These are phyloP conservation scores for Thalassiosira exigua DNA, from an alignment of 352 stramenopile species.

Conservation along the genomic window DNA sequence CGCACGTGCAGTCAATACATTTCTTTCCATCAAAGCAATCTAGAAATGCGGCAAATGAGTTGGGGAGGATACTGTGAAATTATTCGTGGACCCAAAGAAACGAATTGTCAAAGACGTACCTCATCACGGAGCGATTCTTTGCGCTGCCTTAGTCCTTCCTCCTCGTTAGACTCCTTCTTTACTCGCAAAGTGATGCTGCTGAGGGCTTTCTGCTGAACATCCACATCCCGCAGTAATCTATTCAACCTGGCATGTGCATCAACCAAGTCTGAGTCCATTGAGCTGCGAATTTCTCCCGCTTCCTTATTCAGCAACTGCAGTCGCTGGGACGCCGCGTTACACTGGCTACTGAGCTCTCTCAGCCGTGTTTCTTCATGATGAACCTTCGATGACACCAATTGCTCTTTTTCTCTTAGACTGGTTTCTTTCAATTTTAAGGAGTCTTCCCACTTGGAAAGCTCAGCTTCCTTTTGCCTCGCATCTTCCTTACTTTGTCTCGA, in stretches of 20 bases:
- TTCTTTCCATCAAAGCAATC: constrained; percentile 42
- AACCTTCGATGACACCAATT: constrained; percentile 32
- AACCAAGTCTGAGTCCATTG: constrained; percentile 33
- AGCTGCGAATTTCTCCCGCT: constrained; percentile 27
- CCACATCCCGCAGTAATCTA: constrained; percentile 25
- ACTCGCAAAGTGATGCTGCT: constrained; percentile 24
- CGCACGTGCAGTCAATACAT: constrained; percentile 17
- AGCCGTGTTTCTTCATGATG: constrained; percentile 40
- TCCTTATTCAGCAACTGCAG: constrained; percentile 46
- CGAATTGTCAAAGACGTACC: constrained; percentile 34
- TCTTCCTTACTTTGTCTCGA: constrained; percentile 32
- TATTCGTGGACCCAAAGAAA: too few relatives aligned
- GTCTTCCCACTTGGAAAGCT: constrained; percentile 35
- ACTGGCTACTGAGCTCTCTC: constrained; percentile 27
- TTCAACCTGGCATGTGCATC: constrained; percentile 37
- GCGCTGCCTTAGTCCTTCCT: constrained; percentile 39
- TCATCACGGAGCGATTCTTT: constrained; percentile 34
- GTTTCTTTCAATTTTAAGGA: constrained; percentile 23
- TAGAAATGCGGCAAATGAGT: too few relatives aligned
- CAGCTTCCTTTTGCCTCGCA: background rate
- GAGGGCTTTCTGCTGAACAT: constrained; percentile 36
- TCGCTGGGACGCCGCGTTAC: constrained; percentile 21
- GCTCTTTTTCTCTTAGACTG: constrained; percentile 16
- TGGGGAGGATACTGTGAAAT: too few relatives aligned
- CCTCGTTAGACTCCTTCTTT: constrained; percentile 32